Evolutionary conservation across 805 yeast genomes (phyloP), one percentile per base, ranked within the genome.

Genomic region (Alloascoidea hylecoeti): DNA sequence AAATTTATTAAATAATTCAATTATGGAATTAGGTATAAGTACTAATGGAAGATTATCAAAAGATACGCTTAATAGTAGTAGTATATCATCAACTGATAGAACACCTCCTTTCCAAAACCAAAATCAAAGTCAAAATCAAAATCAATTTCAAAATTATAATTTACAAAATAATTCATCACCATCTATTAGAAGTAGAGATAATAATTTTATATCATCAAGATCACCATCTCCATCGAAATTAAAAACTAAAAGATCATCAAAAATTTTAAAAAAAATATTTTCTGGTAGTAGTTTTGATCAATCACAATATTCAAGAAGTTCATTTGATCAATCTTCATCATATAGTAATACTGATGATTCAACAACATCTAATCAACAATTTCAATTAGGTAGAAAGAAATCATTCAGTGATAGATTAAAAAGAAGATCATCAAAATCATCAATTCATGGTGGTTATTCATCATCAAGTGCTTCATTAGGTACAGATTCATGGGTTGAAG

Each of bases 401-500:
- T 23, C 34, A 18, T 35, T 35, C 38, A 35, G 15, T 34, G 37
- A 16, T 34, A 39, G 9, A 23, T 40, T 15, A 33, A 16, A 35
- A 14, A 38, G 40, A 18, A 42, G 38, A 9, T 38, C 46, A 2
- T 41, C 44, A n/a, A 43, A 39, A 32, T 33, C 42, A 9, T n/a
- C 33, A 15, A 23, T 23, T 23, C 30, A 23, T n/a, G 30, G 30
- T 9, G 42, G 38, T 16, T 9, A 33, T 16, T 33, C 27, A 9
- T 15, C 34, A 18, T n/a, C 17, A 17, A 12, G 17, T 37, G 15
- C 39, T 41, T 44, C 18, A 43, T 45, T 34, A 5, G n/a, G n/a
- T n/a, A 6, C 32, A 39, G 64, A 57, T 23, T 42, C 55, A 27
- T 72, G 80, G 79, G 61, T 73, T 15, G 72, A 69, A 16, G 63